Conservation (phyloP, 306 rosid species). For the Pyrus betulifolia region DNA sequence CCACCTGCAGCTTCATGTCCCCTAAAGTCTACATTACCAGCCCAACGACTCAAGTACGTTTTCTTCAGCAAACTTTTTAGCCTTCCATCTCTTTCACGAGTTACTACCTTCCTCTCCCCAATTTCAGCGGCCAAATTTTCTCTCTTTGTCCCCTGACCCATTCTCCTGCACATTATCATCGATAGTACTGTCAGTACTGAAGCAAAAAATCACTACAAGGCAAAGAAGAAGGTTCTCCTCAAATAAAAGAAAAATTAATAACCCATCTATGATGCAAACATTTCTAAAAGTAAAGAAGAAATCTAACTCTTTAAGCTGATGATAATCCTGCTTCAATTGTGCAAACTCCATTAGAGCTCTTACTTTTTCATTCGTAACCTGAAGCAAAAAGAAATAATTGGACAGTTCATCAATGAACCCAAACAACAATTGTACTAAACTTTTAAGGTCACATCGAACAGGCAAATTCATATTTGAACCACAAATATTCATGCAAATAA, state of each 20-base stretch:
- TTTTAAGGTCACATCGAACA: neutral
- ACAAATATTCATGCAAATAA: neutral
- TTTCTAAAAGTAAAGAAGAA: constrained; percentile 18
- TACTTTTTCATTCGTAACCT: constrained; percentile 98
- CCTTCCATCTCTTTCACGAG: constrained; percentile 57
- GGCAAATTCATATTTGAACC: neutral
- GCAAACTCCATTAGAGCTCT: constrained; percentile 88
- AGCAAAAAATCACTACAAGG: constrained; percentile 14
- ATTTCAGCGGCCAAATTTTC: constrained; percentile 30
- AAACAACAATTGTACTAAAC: neutral
- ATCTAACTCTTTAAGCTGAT: constrained; percentile 63
- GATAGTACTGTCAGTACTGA: constrained; percentile 1
- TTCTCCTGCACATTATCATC: constrained; percentile 47
- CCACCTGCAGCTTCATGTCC: constrained; percentile 47
- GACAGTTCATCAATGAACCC: constrained; percentile 14
- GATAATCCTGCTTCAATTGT: constrained; percentile 73
- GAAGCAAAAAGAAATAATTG: constrained; percentile 19
- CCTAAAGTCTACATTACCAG: constrained; percentile 40
- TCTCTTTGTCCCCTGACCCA: constrained; percentile 29
- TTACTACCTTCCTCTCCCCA: constrained; percentile 38
- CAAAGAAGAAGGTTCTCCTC: neutral
- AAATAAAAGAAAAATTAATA: neutral
- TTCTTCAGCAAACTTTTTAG: constrained; percentile 72
- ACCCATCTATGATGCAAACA: neutral
- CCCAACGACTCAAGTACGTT: constrained; percentile 81